Evolutionary conservation across 352 stramenopile species (phyloP), one percentile per base, ranked within the genome.

Genomic region (Sclerospora graminicola): DNA sequence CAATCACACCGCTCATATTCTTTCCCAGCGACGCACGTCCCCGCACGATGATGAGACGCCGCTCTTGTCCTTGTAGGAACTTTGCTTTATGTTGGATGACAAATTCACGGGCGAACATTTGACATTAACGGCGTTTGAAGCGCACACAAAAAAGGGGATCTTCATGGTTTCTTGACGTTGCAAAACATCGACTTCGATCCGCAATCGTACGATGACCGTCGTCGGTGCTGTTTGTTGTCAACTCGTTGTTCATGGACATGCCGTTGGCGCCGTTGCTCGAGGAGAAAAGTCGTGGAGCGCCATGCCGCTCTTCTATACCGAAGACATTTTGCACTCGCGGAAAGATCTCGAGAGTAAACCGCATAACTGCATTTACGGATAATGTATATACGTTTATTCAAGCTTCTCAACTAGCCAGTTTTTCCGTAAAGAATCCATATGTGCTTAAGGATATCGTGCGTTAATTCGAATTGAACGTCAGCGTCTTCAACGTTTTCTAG

Each of bases 231-330:
- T 99, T 98, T 70, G 99, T 99, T 52, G 92, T 98, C 18, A 99
- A 99, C 60, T 98, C 95, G 46, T 60, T 99, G n/a, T 99, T 98
- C 66, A 99, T 99, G 96, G 95, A 99, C 57, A 98, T 99, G 82
- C 96, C 96, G 0, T 64, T 95, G 44, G 93, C 96, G 9, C 95
- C 95, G 10, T 79, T 96, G 32, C 85, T 99, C 5, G 82, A 97
- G 41, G 91, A 98, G 54, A 98, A 92, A 97, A 98, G 63, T 98
- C 92, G 11, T 99, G 94, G 89, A 98, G 96, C 50, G 93, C 97
- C 36, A 88, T 99, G 58, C 99, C 96, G 27, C 96, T 95, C 5
- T 99, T 98, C 60, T 99, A 99, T 67, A 95, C 84, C 11, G 96
- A 99, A 69, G 91, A 98, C 52, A 94, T 99, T 8, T 65, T 97